phyloP scores from a whole-genome alignment of 805 yeast species.

The Pichia nanzhaoensis region DNA sequence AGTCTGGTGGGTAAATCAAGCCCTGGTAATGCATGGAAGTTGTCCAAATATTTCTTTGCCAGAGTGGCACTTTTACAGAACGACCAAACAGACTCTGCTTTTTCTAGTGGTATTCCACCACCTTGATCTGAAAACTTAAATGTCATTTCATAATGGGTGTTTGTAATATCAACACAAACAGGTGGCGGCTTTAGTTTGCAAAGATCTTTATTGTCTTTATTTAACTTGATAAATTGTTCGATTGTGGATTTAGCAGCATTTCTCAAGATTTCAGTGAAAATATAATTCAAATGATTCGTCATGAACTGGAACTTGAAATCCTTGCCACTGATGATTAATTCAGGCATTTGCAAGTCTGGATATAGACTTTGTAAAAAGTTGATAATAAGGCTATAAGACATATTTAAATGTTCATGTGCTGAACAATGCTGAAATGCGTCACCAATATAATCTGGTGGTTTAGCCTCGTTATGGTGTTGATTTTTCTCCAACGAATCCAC shows the following conservation, averaged over 20 bases:
- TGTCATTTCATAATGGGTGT: constrained; percentile 57
- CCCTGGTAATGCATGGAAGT: constrained; percentile 68
- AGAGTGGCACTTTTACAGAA: constrained; percentile 66
- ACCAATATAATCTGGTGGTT: constrained; percentile 55
- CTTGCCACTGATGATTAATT: constrained; percentile 69
- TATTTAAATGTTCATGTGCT: constrained; percentile 57
- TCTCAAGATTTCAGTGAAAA: constrained; percentile 81
- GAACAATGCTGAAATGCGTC: constrained; percentile 78
- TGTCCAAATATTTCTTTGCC: constrained; percentile 52
- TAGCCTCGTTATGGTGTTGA: constrained; percentile 21
- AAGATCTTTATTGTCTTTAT: constrained; percentile 15
- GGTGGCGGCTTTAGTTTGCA: constrained; percentile 46
- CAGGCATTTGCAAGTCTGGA: constrained; percentile 61
- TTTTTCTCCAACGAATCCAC: constrained; percentile 22
- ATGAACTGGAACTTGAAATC: constrained; percentile 72
- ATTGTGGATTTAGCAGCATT: constrained; percentile 83
- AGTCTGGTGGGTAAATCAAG: constrained; percentile 33
- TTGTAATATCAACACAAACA: constrained; percentile 66
- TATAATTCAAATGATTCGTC: constrained; percentile 78
- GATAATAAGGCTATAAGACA: constrained; percentile 47
- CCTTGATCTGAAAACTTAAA: constrained; percentile 86
- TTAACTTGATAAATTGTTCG: constrained; percentile 32
- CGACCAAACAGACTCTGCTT: constrained; percentile 70
- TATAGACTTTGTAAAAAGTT: constrained; percentile 46
- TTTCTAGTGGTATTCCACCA: constrained; percentile 68